Percentiles rank a stretch among this genome's conserved stretches.
Conservation (phyloP, 306 rosid genomes). For the Cucumis hystrix region DNA sequence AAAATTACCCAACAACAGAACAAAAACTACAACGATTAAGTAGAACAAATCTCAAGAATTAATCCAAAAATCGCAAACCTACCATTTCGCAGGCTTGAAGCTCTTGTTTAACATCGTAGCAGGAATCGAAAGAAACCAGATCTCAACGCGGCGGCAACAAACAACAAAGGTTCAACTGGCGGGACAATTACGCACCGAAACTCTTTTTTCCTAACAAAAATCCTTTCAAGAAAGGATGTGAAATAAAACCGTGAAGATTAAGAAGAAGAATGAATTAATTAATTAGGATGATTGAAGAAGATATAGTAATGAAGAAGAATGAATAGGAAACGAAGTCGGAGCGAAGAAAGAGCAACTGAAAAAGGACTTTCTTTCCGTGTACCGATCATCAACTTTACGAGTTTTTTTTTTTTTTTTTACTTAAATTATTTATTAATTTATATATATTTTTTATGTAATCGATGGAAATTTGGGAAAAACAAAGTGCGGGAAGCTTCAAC, state of each 20-base stretch:
- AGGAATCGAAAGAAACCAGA: conserved; percentile 2
- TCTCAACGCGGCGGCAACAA: neutral
- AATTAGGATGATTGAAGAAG: neutral
- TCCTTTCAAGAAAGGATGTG: neutral
- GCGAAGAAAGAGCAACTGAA: neutral
- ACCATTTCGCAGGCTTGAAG: conserved; percentile 50
- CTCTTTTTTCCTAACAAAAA: neutral
- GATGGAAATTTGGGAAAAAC: neutral
- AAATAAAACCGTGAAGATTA: neutral
- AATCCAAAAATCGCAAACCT: neutral
- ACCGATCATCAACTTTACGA: neutral
- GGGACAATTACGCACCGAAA: neutral
- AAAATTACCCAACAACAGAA: neutral
- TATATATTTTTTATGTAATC: neutral
- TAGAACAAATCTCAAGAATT: neutral
- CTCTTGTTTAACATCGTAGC: conserved; percentile 28
- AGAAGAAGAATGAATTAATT: neutral
- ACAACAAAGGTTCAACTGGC: neutral
- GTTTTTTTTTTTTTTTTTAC: neutral
- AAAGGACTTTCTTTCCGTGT: neutral
- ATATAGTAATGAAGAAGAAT: neutral
- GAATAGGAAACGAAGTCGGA: neutral
- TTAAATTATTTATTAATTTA: too few relatives aligned
- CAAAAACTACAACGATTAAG: neutral
- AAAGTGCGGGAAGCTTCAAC: neutral